A percentile compares a stretch with the other conserved stretches of the same genome.
These are phyloP conservation scores for Pichia exigua DNA, from an alignment of 805 yeast genomes.

Conservation along the genomic window DNA sequence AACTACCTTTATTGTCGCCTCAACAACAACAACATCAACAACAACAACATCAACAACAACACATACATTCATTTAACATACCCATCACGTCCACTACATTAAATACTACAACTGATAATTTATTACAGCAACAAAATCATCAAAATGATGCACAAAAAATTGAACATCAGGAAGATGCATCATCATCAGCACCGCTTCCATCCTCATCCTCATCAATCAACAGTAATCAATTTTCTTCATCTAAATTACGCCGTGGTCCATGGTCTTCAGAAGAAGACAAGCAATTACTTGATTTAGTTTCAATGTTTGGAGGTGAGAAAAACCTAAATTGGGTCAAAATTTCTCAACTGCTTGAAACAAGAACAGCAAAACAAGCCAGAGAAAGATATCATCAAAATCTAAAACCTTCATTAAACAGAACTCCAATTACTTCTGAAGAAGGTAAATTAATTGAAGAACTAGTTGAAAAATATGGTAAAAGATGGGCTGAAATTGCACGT, in stretches of 20 bases:
- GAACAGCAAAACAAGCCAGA: slow-evolving; percentile 88
- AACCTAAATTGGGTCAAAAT: slow-evolving; percentile 75
- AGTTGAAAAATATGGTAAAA: slow-evolving; percentile 72
- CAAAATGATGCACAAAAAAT: background rate
- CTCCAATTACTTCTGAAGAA: slow-evolving; percentile 80
- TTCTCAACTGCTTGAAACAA: slow-evolving; percentile 59
- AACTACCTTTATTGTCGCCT: background rate
- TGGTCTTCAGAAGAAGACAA: slow-evolving; percentile 87
- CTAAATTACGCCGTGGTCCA: slow-evolving; percentile 57
- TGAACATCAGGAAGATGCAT: background rate
- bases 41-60: too few species aligned
- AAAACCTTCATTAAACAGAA: slow-evolving; percentile 72
- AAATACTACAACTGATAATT: background rate
- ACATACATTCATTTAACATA: too few species aligned
- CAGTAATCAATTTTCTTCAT: background rate
- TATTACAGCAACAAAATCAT: background rate
- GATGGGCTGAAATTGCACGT: slow-evolving; percentile 91
- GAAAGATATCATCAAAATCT: slow-evolving; percentile 88
- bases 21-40: background rate
- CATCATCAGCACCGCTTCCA: background rate
- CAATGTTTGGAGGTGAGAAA: slow-evolving; percentile 60
- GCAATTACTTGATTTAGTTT: slow-evolving; percentile 59
- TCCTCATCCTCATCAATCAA: background rate
- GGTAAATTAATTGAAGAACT: slow-evolving; percentile 74
- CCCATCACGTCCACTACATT: background rate